Evolutionary conservation across 257 asterid genomes (phyloP).

Genomic region (Capsicum baccatum): DNA sequence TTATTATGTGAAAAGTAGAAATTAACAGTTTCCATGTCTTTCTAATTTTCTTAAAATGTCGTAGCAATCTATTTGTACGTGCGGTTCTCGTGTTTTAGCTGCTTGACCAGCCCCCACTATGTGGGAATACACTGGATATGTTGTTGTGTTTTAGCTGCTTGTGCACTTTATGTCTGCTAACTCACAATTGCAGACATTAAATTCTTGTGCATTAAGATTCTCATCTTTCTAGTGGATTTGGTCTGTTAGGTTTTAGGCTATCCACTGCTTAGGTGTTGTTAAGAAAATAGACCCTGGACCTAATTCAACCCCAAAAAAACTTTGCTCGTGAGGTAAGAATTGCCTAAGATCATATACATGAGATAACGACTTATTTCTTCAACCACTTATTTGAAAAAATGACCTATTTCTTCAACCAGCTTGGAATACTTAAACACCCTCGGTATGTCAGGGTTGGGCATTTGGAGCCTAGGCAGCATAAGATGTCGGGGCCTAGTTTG

Average conservation of each 20-base stretch:
- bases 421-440: not conserved
- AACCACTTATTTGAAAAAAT: not conserved
- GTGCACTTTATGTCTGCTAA: not conserved
- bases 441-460: not conserved
- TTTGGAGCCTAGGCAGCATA: not conserved
- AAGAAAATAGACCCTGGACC: not conserved
- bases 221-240: not conserved
- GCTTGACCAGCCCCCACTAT: not conserved
- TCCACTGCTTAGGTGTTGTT: not conserved
- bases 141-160: not conserved
- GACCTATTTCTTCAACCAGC: not conserved
- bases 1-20: not conserved
- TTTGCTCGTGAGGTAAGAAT: not conserved
- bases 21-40: not conserved
- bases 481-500: not conserved
- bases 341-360: not conserved
- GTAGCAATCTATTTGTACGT: not conserved
- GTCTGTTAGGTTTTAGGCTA: not conserved
- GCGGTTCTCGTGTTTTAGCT: not conserved
- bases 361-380: not conserved
- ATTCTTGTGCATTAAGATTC: constrained; percentile 13
- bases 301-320: not conserved
- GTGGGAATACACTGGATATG: not conserved
- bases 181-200: not conserved
- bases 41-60: not conserved